These are phyloP conservation scores for Candida sonorensis DNA, from an alignment of 805 yeast species.

Conservation along the genomic window DNA sequence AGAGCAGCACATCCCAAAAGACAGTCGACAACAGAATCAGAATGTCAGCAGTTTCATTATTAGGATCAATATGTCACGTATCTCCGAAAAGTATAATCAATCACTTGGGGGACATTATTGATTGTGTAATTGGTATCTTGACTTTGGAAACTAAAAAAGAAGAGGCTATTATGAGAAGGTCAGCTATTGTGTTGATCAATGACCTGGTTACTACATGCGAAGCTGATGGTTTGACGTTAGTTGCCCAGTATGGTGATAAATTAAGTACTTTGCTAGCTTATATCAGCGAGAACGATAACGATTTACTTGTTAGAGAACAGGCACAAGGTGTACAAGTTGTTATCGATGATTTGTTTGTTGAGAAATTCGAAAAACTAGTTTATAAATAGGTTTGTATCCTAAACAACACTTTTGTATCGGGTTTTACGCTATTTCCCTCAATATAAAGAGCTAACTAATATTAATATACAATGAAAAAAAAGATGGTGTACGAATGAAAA, in stretches of 20 bases:
- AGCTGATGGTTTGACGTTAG: slow-evolving; percentile 39
- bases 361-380: slow-evolving; percentile 6
- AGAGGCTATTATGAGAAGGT: slow-evolving; percentile 57
- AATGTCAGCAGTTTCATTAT: slow-evolving; percentile 80
- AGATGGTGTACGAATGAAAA: too few species aligned
- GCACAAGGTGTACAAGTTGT: slow-evolving; percentile 32
- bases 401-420: too few species aligned
- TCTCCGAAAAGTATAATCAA: slow-evolving; percentile 48
- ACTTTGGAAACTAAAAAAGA: slow-evolving; percentile 43
- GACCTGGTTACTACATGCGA: slow-evolving; percentile 44
- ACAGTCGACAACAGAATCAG: slow-evolving; percentile 52
- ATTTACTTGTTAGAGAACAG: slow-evolving; percentile 54
- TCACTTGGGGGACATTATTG: slow-evolving; percentile 52
- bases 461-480: too few species aligned
- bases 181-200: slow-evolving; percentile 63
- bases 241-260: slow-evolving; percentile 39
- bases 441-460: too few species aligned
- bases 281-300: slow-evolving; percentile 41
- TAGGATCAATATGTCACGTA: slow-evolving; percentile 63
- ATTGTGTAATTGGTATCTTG: slow-evolving; percentile 72
- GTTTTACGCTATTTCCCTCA: too few species aligned
- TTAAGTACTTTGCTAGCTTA: slow-evolving; percentile 38
- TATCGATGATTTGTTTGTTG: slow-evolving; percentile 22
- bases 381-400: too few species aligned
- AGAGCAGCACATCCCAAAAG: slow-evolving; percentile 1